Percentiles rank a stretch among this genome's conserved stretches.
Conservation (phyloP, 441 rosid genomes). For the Hura crepitans region DNA sequence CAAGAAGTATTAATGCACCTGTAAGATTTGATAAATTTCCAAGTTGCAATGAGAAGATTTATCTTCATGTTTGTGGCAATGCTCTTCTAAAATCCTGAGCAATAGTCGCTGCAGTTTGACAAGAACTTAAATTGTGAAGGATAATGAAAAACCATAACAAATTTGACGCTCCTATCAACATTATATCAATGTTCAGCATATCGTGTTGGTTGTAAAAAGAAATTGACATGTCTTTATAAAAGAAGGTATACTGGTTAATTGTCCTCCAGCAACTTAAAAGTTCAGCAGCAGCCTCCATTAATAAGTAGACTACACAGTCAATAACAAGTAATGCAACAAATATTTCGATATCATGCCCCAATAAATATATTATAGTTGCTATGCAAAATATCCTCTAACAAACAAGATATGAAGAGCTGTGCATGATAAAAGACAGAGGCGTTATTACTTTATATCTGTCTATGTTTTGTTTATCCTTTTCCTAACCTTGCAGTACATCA, state of each 20-base stretch:
- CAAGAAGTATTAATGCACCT: constrained; percentile 38
- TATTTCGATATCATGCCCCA: background rate
- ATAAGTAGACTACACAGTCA: background rate
- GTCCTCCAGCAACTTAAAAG: background rate
- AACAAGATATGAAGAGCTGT: background rate
- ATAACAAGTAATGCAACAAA: background rate
- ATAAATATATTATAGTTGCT: background rate
- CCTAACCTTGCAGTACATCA: background rate
- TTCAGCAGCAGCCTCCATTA: constrained; percentile 1
- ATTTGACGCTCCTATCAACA: background rate
- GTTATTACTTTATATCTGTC: background rate
- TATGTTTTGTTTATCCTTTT: background rate
- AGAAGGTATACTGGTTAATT: constrained; percentile 3
- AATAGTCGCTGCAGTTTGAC: constrained; percentile 55
- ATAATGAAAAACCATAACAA: background rate
- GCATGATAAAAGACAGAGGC: background rate
- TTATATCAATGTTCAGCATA: background rate
- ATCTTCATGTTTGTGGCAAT: constrained; percentile 31
- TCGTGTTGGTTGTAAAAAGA: background rate
- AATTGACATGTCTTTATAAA: background rate
- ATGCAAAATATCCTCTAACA: background rate
- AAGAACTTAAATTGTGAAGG: constrained; percentile 9
- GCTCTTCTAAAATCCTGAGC: constrained; percentile 40
- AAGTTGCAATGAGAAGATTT: constrained; percentile 20
- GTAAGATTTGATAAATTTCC: constrained; percentile 44